Evolutionary conservation across 352 stramenopile genomes (phyloP).

Genomic region (Halophytophthora batemanensis): DNA sequence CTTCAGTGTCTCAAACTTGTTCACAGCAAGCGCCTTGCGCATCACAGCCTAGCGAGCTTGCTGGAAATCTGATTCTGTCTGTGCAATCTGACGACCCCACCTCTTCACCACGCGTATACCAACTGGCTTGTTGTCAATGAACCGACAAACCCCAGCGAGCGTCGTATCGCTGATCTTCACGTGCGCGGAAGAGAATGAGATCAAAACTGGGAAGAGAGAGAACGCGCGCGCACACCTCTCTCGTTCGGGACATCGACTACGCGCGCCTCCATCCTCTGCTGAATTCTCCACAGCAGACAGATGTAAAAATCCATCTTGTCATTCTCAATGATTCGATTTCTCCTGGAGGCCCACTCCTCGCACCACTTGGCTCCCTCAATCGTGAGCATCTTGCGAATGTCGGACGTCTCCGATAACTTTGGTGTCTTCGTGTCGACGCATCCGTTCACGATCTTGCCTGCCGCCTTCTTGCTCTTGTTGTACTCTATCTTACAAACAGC

Average conservation of each 20-base stretch:
- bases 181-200: too few species aligned
- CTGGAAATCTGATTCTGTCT: not conserved
- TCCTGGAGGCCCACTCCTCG: conserved; percentile 8
- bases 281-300: conserved; percentile 7
- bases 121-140: conserved; percentile 1
- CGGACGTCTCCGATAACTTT: too few species aligned
- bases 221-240: conserved; percentile 6
- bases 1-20: conserved; percentile 2
- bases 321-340: conserved; percentile 7
- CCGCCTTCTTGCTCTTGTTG: too few species aligned
- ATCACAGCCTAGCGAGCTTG: conserved; percentile 8
- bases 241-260: not conserved
- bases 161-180: not conserved
- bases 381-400: conserved; percentile 8
- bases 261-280: not conserved
- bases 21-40: conserved; percentile 1
- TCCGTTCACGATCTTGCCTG: too few species aligned
- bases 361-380: conserved; percentile 3
- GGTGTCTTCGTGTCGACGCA: too few species aligned
- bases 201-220: not conserved
- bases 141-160: conserved; percentile 8
- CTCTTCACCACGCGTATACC: not conserved
- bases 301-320: conserved; percentile 7
- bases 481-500: too few species aligned
- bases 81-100: not conserved